Conservation (phyloP, 345 rosid genomes). For the Conringia planisiliqua region DNA sequence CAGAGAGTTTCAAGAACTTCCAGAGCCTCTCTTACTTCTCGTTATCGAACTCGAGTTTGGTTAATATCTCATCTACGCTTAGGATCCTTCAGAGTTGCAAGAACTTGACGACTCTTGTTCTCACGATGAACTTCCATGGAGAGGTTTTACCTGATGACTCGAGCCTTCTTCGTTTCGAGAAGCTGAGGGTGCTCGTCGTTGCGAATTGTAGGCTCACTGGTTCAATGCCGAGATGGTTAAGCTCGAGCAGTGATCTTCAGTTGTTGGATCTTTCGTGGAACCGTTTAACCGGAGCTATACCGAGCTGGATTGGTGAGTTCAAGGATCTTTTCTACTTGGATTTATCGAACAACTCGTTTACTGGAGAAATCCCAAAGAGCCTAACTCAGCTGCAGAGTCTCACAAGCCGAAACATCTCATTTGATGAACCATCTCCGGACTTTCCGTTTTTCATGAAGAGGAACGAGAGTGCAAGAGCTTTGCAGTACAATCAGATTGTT, state of each 20-base stretch:
- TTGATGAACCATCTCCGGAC: conserved; percentile 54
- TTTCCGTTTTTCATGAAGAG: conserved; percentile 58
- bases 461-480: conserved; percentile 44
- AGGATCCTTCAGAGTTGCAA: conserved; percentile 59
- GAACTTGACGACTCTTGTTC: conserved; percentile 57
- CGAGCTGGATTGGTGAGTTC: conserved; percentile 52
- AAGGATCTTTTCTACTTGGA: conserved; percentile 59
- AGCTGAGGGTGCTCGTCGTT: conserved; percentile 58
- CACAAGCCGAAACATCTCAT: conserved; percentile 36
- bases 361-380: conserved; percentile 55
- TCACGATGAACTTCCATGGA: conserved; percentile 56
- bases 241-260: conserved; percentile 49
- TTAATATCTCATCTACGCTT: conserved; percentile 53
- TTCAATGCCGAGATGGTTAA: conserved; percentile 64
- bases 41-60: conserved; percentile 54
- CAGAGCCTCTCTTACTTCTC: conserved; percentile 60
- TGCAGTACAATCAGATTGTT: conserved; percentile 61
- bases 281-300: conserved; percentile 46
- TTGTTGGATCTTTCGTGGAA: conserved; percentile 87
- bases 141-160: conserved; percentile 56
- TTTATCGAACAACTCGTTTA: conserved; percentile 57
- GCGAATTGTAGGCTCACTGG: conserved; percentile 65
- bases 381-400: conserved; percentile 48
- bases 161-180: conserved; percentile 44
- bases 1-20: conserved; percentile 55